phyloP scores from a whole-genome alignment of 441 rosid genomes.

The Breynia disticha region DNA sequence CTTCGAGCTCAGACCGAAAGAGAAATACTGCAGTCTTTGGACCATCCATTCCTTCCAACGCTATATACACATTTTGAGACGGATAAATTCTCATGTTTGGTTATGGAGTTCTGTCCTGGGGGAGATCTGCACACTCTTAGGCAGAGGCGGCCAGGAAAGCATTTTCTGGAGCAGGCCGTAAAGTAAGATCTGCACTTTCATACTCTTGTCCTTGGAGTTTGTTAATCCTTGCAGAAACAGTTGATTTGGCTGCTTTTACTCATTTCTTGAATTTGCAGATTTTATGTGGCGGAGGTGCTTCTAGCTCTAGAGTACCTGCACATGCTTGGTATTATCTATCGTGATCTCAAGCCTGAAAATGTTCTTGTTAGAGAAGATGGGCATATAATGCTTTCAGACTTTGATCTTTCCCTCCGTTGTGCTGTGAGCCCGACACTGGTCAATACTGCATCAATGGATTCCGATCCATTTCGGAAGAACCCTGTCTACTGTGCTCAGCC shows the following conservation, averaged over 20 bases:
- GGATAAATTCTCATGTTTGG: conserved; percentile 84
- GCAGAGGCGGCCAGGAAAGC: conserved; percentile 85
- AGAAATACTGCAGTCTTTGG: conserved; percentile 81
- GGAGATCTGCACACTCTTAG: conserved; percentile 90
- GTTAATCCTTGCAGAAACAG: neutral
- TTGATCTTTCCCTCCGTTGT: conserved; percentile 85
- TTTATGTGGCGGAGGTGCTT: conserved; percentile 80
- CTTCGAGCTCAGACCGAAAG: conserved; percentile 92
- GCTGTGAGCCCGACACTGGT: conserved; percentile 80
- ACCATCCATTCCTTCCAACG: conserved; percentile 87
- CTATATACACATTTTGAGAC: conserved; percentile 84
- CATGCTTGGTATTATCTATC: conserved; percentile 85
- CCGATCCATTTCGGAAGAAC: conserved; percentile 61
- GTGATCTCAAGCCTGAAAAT: conserved; percentile 90
- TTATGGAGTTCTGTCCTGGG: conserved; percentile 93
- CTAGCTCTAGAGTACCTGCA: conserved; percentile 81
- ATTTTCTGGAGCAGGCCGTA: conserved; percentile 87
- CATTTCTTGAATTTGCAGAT: conserved; percentile 36
- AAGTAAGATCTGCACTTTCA: conserved; percentile 41
- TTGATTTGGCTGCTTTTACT: conserved; percentile 5
- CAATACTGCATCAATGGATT: conserved; percentile 49
- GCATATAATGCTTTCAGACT: conserved; percentile 90
- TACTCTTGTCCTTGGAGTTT: conserved; percentile 5
- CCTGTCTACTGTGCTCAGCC: conserved; percentile 74
- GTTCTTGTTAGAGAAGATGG: conserved; percentile 91